These are phyloP conservation scores for Ascochyta koolunga DNA, from an alignment of 2,329 filamentous ascomycete genomes.

Conservation along the genomic window DNA sequence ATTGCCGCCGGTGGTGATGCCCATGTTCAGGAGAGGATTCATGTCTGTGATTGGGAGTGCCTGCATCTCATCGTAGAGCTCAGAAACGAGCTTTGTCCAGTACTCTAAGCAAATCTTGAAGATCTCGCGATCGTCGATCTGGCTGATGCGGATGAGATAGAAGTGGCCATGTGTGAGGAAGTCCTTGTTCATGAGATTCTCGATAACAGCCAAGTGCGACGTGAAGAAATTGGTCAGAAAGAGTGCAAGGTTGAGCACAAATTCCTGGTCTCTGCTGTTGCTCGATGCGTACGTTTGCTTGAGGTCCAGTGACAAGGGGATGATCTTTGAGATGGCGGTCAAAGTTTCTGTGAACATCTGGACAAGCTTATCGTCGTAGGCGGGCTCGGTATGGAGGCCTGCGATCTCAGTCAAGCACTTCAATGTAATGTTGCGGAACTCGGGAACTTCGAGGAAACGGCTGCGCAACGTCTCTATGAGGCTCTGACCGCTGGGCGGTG, in stretches of 20 bases:
- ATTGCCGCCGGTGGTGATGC: slow-evolving; percentile 77
- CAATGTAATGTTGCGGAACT: slow-evolving; percentile 95
- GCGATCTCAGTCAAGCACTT: slow-evolving; percentile 98
- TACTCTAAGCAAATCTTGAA: slow-evolving; percentile 99
- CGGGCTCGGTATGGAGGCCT: slow-evolving; percentile 82
- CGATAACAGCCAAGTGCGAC: slow-evolving; percentile 90
- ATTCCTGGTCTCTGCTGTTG: slow-evolving; percentile 93
- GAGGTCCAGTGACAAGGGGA: slow-evolving; percentile 86
- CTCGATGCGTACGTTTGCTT: slow-evolving; percentile 90
- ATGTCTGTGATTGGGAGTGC: slow-evolving; percentile 90
- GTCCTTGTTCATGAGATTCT: slow-evolving; percentile 93
- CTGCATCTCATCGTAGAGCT: slow-evolving; percentile 99
- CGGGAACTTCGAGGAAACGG: slow-evolving; percentile 88
- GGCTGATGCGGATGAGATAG: slow-evolving; percentile 96
- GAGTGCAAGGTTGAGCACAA: slow-evolving; percentile 93
- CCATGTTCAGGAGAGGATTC: slow-evolving; percentile 85
- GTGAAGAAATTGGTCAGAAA: slow-evolving; percentile 98
- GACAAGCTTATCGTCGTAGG: slow-evolving; percentile 93
- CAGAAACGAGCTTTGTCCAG: slow-evolving; percentile 97
- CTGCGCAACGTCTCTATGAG: slow-evolving; percentile 94
- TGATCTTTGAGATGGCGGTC: slow-evolving; percentile 89
- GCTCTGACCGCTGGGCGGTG: slow-evolving; percentile 62
- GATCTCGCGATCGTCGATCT: slow-evolving; percentile 98
- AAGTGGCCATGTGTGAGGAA: slow-evolving; percentile 96
- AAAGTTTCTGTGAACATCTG: slow-evolving; percentile 98